phyloP scores from a whole-genome alignment of 2,329 filamentous ascomycete species.

The Proliferodiscus dingleyae region DNA sequence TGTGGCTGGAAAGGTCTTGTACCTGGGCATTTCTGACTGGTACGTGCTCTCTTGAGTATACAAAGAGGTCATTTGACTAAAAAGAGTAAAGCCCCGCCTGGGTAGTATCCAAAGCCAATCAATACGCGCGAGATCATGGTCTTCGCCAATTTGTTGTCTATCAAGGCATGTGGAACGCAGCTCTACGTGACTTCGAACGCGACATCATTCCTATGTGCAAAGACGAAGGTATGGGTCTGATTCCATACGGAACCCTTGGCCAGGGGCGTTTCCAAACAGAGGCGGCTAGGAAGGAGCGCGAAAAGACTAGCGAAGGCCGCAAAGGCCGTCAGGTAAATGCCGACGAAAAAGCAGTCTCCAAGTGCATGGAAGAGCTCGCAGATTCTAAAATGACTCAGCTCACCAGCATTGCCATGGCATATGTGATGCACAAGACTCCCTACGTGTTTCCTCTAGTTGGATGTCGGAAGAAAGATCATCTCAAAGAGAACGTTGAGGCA shows the following conservation, averaged over 20 bases:
- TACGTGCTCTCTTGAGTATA: too few species aligned
- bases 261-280: constrained; percentile 46
- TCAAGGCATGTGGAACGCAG: constrained; percentile 60
- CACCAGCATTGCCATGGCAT: constrained; percentile 64
- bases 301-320: constrained; percentile 13
- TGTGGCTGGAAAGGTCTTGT: constrained; percentile 56
- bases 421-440: constrained; percentile 66
- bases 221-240: constrained; percentile 52
- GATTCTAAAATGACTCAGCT: constrained; percentile 50
- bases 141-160: constrained; percentile 66
- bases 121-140: constrained; percentile 65
- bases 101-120: constrained; percentile 62
- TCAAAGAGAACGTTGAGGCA: constrained; percentile 66
- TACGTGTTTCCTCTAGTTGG: constrained; percentile 72
- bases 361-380: constrained; percentile 52
- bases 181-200: constrained; percentile 56
- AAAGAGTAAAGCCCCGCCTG: constrained; percentile 69
- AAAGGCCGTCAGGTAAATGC: constrained; percentile 25
- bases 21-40: constrained; percentile 63
- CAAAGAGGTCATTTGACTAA: too few species aligned
- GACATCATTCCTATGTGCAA: constrained; percentile 57
- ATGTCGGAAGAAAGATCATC: constrained; percentile 62
- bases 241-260: constrained; percentile 51
- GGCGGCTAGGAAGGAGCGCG: constrained; percentile 33
- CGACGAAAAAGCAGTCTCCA: constrained; percentile 42